Percentiles rank a stretch among this genome's conserved stretches.
Evolutionary conservation across 176 grass and related monocot genomes (phyloP).

Genomic region (Bromus sterilis): DNA sequence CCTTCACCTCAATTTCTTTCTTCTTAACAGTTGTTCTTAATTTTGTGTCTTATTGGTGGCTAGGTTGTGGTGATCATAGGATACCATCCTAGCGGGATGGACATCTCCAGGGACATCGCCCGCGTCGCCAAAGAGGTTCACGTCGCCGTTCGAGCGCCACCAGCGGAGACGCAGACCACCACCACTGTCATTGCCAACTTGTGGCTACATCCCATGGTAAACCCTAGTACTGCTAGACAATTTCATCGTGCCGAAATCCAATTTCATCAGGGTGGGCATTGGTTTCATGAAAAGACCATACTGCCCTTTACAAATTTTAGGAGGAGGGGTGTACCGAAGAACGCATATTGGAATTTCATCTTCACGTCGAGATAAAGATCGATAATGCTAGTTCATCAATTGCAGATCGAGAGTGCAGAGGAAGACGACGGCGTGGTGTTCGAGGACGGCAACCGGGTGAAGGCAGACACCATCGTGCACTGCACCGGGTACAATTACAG

Average conservation of each 20-base stretch:
- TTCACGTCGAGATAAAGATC: too few relatives aligned
- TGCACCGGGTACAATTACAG: conserved; percentile 56
- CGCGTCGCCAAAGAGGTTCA: conserved; percentile 51
- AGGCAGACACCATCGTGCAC: conserved; percentile 44
- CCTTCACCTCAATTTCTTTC: neutral
- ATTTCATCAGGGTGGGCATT: too few relatives aligned
- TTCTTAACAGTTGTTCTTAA: too few relatives aligned
- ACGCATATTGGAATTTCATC: too few relatives aligned
- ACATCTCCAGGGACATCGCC: conserved; percentile 56
- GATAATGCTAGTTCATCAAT: too few relatives aligned
- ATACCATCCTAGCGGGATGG: conserved; percentile 27
- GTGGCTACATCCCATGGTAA: conserved; percentile 55
- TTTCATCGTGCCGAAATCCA: too few relatives aligned
- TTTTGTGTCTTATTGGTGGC: neutral
- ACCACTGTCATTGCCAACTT: neutral
- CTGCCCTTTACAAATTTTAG: too few relatives aligned
- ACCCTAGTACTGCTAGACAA: too few relatives aligned
- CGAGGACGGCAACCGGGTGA: conserved; percentile 32
- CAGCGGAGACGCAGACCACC: neutral
- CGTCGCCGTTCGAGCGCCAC: conserved; percentile 15
- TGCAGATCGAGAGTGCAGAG: conserved; percentile 28
- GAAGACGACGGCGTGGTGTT: conserved; percentile 40
- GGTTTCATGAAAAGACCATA: too few relatives aligned
- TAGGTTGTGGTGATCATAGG: conserved; percentile 51
- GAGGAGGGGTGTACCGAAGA: too few relatives aligned